Evolutionary conservation across 2,329 filamentous ascomycete genomes (phyloP).

Genomic region (Incumbomyces delicatus): DNA sequence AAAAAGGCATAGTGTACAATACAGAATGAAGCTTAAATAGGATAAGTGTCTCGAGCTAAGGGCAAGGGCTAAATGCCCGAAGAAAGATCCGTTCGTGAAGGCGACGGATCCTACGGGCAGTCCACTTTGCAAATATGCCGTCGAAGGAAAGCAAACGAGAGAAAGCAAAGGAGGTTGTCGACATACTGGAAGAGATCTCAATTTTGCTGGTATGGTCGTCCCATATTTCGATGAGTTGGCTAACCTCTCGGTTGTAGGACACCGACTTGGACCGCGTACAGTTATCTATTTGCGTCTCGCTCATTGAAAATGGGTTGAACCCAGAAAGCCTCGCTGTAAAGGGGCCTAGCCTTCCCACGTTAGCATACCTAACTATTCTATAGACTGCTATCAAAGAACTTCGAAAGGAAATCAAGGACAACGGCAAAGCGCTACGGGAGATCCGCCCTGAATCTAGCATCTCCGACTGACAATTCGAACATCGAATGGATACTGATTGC

Average conservation of each 20-base stretch:
- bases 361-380: slow-evolving; percentile 4
- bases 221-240: background rate
- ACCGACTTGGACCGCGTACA: slow-evolving; percentile 85
- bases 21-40: too few species aligned
- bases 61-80: too few species aligned
- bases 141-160: slow-evolving; percentile 37
- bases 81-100: too few species aligned
- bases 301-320: slow-evolving; percentile 96
- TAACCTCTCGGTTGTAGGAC: slow-evolving; percentile 53
- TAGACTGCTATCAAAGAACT: slow-evolving; percentile 38
- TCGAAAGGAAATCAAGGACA: slow-evolving; percentile 25
- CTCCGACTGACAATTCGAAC: slow-evolving; percentile 11
- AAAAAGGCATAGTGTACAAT: too few species aligned
- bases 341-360: slow-evolving; percentile 13
- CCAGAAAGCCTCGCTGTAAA: slow-evolving; percentile 87
- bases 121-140: slow-evolving; percentile 24
- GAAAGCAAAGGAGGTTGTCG: slow-evolving; percentile 41
- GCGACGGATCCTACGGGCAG: too few species aligned
- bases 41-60: too few species aligned
- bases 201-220: slow-evolving; percentile 31
- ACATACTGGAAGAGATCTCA: slow-evolving; percentile 43
- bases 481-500: too few species aligned
- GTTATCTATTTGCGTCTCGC: slow-evolving; percentile 85
- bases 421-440: slow-evolving; percentile 13
- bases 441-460: slow-evolving; percentile 20